phyloP scores from a whole-genome alignment of 164 flowering plant genomes.

The Magnolia kwangsiensis region DNA sequence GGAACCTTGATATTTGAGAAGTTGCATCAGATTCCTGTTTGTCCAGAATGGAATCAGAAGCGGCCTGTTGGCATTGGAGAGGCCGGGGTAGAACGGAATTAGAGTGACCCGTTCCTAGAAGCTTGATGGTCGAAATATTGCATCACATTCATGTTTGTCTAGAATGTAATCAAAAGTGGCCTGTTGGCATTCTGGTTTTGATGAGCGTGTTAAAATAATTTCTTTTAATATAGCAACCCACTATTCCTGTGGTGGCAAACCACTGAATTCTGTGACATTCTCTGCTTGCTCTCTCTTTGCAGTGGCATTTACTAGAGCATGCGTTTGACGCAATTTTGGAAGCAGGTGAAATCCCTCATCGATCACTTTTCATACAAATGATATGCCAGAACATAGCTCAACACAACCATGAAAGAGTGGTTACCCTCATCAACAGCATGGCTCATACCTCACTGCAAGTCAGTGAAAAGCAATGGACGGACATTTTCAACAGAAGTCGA shows the following conservation, averaged over 20 bases:
- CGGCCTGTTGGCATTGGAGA: background rate
- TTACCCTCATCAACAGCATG: slow-evolving; percentile 48
- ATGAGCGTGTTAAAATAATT: background rate
- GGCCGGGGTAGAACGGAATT: background rate
- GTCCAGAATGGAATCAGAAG: background rate
- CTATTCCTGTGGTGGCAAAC: background rate
- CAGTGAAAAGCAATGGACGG: slow-evolving; percentile 69
- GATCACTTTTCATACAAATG: slow-evolving; percentile 63
- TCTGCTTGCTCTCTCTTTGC: slow-evolving; percentile 20
- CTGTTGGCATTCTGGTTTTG: background rate
- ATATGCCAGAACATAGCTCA: slow-evolving; percentile 46
- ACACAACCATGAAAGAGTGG: slow-evolving; percentile 49
- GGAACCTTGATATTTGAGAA: background rate
- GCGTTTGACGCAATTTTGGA: slow-evolving; percentile 75
- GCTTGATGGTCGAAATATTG: background rate
- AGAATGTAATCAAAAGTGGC: background rate
- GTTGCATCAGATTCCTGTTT: background rate
- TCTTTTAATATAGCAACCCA: background rate
- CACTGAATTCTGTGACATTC: background rate
- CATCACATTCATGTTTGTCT: background rate
- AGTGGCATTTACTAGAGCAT: slow-evolving; percentile 83
- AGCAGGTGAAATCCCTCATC: slow-evolving; percentile 74
- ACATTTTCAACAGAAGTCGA: slow-evolving; percentile 37
- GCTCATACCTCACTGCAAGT: slow-evolving; percentile 69
- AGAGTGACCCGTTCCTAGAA: background rate